phyloP scores from a whole-genome alignment of 2,329 filamentous ascomycete species.

The Colletotrichum acutatum region DNA sequence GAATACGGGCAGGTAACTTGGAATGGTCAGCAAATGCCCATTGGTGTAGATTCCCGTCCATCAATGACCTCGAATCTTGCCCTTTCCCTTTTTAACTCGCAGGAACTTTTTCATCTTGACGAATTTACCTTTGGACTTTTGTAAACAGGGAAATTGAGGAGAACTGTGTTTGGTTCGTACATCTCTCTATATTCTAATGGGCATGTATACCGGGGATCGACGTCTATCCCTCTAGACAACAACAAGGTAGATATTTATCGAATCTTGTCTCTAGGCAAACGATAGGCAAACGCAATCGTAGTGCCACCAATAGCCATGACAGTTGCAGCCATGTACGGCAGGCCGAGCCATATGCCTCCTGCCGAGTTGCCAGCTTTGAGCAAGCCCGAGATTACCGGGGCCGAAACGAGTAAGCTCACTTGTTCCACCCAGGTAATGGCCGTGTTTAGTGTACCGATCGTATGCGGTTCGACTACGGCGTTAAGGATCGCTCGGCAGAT shows the following conservation, averaged over 20 bases:
- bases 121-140: not conserved
- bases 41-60: not conserved
- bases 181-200: not conserved
- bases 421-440: constrained; percentile 62
- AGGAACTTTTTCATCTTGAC: too few species aligned
- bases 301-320: constrained; percentile 44
- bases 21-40: not conserved
- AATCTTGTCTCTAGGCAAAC: constrained; percentile 38
- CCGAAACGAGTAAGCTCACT: constrained; percentile 56
- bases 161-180: not conserved
- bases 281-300: constrained; percentile 44
- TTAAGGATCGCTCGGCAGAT: constrained; percentile 63
- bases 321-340: constrained; percentile 58
- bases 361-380: constrained; percentile 57
- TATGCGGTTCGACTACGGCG: constrained; percentile 62
- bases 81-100: not conserved
- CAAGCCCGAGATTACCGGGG: constrained; percentile 58
- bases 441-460: constrained; percentile 65
- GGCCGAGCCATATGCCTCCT: constrained; percentile 59
- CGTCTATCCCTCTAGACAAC: not conserved
- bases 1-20: not conserved
- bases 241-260: not conserved
- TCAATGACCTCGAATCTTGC: not conserved
- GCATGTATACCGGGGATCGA: not conserved
- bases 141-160: not conserved